Evolutionary conservation across 2,329 filamentous ascomycete species (phyloP).

Genomic region (Colletotrichum tabaci): DNA sequence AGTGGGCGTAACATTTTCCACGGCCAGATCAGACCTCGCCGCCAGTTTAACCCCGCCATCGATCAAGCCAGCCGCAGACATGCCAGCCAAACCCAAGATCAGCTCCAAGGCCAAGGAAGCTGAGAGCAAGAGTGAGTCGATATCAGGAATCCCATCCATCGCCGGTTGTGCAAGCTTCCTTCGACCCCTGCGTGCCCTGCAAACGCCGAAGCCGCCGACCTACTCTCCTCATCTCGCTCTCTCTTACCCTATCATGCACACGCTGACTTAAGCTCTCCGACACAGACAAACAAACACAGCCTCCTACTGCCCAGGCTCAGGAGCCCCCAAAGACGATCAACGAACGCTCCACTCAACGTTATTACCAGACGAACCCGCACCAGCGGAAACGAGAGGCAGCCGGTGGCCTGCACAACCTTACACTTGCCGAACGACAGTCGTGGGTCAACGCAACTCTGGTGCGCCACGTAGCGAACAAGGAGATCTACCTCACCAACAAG

Average conservation of each 20-base stretch:
- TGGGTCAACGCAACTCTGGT: conserved; percentile 65
- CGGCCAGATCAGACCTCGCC: conserved; percentile 27
- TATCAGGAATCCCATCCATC: conserved; percentile 41
- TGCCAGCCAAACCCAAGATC: conserved; percentile 57
- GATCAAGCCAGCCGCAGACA: conserved; percentile 44
- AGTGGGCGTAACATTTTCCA: conserved; percentile 35
- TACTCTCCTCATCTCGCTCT: conserved; percentile 21
- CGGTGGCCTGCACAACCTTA: conserved; percentile 61
- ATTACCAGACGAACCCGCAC: conserved; percentile 66
- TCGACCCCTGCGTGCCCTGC: not conserved
- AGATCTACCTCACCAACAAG: conserved; percentile 59
- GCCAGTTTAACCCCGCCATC: conserved; percentile 42
- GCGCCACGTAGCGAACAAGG: conserved; percentile 55
- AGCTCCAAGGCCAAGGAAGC: conserved; percentile 51
- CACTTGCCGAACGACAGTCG: conserved; percentile 63
- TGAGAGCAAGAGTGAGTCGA: conserved; percentile 41
- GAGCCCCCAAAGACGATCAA: conserved; percentile 61
- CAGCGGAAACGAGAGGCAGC: conserved; percentile 60
- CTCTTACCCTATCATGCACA: not conserved
- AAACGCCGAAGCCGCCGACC: conserved; percentile 10
- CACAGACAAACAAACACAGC: conserved; percentile 49
- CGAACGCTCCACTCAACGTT: conserved; percentile 63
- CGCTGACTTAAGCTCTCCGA: conserved; percentile 9
- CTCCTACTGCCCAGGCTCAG: conserved; percentile 37
- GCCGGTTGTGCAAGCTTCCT: conserved; percentile 6